Base-by-base conservation (phyloP, 371 early-diverging fungal genomes). In the Lichtheimia hyalospora region DNA sequence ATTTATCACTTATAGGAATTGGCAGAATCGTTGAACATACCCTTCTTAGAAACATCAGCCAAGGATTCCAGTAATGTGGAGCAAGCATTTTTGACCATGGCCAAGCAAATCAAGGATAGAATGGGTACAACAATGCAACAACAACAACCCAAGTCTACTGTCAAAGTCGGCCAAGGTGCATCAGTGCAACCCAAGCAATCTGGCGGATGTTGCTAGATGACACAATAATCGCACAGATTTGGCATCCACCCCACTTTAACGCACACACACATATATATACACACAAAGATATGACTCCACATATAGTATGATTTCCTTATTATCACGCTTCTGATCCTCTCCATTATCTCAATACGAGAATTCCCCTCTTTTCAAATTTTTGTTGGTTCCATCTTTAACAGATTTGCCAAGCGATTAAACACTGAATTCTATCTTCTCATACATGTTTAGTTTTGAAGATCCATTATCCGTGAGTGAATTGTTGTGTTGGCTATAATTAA, bases 61-160 rank as follows among this genome's bases (percentile, higher is more conserved):
- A 97, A 97, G 84, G 84, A 89, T 44, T 90, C 95, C 52, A 92
- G 92, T 50, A 95, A 94, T 61, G 97, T 97, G n/a, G 97, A 97
- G 79, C 92, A 93, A 71, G 95, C 96, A 18, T 97, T 97, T 81
- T 89, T 96, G 84, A 92, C 93, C 20, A 88, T 97, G 87, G 97
- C 97, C 21, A 89, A 89, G 82, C 92, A 89, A 67, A 89, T 89
- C 57, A 84, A 86, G 70, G 87, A 94, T 65, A 89, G 75, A 62
- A 74, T 79, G 74, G 80, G 81, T 28, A 68, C 73, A 21, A 67
- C 76, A n/a, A 73, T 71, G 68, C 67, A 67, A 41, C 68, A 68
- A 25, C 67, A 69, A 13, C 70, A 71, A 51, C 67, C 67, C 14
- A 81, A 81, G 56, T 62, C 70, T 21, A 75, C 73, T 42, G 74